These are phyloP conservation scores for Moesziomyces sp. DNA, from an alignment of 1,284 basidiomycete genomes.

Conservation along the genomic window DNA sequence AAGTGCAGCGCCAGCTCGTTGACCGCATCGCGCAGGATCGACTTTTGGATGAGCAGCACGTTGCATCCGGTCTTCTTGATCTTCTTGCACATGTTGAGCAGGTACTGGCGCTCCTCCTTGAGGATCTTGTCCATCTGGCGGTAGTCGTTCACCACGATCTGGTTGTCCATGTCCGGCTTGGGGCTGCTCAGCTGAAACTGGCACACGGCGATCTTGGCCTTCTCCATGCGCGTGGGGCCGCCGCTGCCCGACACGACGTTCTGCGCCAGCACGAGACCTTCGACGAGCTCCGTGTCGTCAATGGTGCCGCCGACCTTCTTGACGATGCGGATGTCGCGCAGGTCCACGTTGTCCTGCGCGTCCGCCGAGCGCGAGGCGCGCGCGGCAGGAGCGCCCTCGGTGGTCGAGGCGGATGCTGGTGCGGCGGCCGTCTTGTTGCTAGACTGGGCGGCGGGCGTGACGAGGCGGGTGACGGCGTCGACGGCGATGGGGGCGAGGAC, in stretches of 20 bases:
- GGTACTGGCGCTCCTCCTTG: conserved; percentile 97
- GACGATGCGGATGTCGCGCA: conserved; percentile 93
- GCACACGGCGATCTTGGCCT: conserved; percentile 97
- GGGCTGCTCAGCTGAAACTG: conserved; percentile 98
- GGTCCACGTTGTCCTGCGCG: conserved; percentile 76
- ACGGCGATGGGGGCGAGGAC: conserved; percentile 97
- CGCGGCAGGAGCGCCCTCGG: conserved; percentile 1
- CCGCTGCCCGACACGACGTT: conserved; percentile 89
- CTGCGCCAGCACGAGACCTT: conserved; percentile 96
- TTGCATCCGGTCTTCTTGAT: conserved; percentile 99
- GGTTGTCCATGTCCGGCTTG: conserved; percentile 99
- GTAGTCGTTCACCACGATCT: conserved; percentile 99
- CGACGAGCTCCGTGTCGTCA: conserved; percentile 96
- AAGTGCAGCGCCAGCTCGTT: conserved; percentile 99
- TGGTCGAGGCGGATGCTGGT: conserved; percentile 82
- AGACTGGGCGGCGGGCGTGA: conserved; percentile 33
- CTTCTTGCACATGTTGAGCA: conserved; percentile 98
- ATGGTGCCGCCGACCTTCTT: conserved; percentile 99
- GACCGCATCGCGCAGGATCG: conserved; percentile 96
- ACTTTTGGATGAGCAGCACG: conserved; percentile 97
- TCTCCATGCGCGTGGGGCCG: conserved; percentile 94
- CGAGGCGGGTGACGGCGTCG: conserved; percentile 77
- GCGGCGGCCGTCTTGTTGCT: conserved; percentile 74
- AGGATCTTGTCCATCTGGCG: conserved; percentile 99
- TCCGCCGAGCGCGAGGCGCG: conserved; percentile 23